Conservation (phyloP, 805 yeast species). For the Cyberlindnera galapagoensis region DNA sequence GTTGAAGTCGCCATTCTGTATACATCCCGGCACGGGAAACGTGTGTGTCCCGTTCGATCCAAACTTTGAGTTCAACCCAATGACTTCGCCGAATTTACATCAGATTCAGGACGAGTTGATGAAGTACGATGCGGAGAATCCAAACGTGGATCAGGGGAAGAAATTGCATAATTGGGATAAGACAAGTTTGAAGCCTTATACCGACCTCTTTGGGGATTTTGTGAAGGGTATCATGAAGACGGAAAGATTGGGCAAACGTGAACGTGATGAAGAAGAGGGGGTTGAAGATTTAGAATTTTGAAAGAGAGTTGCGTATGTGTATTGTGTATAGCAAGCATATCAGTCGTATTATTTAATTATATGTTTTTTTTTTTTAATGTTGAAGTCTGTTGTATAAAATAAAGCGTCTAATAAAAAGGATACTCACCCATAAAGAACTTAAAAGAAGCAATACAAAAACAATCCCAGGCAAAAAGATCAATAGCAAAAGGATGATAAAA, state of each 20-base stretch:
- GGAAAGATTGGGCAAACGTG: conserved; percentile 36
- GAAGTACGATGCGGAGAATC: conserved; percentile 31
- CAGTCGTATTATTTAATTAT: too few relatives aligned
- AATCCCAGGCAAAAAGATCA: too few relatives aligned
- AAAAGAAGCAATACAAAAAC: too few relatives aligned
- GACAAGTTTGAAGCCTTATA: conserved; percentile 65
- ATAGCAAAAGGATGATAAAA: conserved; percentile 12
- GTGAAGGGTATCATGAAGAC: conserved; percentile 52
- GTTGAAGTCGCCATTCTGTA: conserved; percentile 92
- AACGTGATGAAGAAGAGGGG: conserved; percentile 32
- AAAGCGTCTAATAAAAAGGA: too few relatives aligned
- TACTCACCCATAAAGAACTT: too few relatives aligned
- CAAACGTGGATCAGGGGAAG: conserved; percentile 10
- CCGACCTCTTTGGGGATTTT: conserved; percentile 57
- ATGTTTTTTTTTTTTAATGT: conserved; percentile 1
- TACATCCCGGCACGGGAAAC: conserved; percentile 93
- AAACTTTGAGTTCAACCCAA: conserved; percentile 61
- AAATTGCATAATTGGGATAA: conserved; percentile 43
- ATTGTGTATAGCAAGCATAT: too few relatives aligned
- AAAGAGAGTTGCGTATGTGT: not conserved
- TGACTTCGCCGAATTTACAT: conserved; percentile 68
- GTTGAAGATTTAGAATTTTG: conserved; percentile 12
- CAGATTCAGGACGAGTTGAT: conserved; percentile 61
- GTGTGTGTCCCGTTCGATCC: conserved; percentile 79
- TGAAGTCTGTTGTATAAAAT: too few relatives aligned